Base-by-base conservation (phyloP, 2,329 filamentous ascomycete species). In the Ampelomyces quisqualis region DNA sequence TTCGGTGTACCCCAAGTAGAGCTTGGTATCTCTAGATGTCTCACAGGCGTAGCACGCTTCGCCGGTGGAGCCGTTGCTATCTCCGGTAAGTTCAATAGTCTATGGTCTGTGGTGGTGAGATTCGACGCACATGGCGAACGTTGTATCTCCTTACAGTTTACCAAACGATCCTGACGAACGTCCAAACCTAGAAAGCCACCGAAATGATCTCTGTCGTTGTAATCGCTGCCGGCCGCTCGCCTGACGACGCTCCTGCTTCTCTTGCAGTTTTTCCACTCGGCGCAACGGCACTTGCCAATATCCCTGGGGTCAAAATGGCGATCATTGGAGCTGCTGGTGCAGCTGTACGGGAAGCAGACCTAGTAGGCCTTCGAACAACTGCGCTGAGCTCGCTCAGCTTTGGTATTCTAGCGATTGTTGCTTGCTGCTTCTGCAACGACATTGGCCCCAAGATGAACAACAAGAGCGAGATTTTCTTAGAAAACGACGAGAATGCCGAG, bases 1-100 rank as follows among this genome's bases (percentile, higher is more conserved):
- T 70, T 76, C 42, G 74, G 73, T n/a, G 73, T 74, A 2, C 67
- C 73, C 18, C 75, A 77, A 45, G 65, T 14, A 76, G 34, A 31
- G 10, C 64, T 77, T 0, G 74, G 74, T 10, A 68, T 73, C 10
- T 64, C 62, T 27, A 72, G 72, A 23, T 73, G 45, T 7, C 27
- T 51, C 6, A 44, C 49, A 4, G 72, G 73, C 15, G 68, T 72
- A 4, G 67, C 70, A 18, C 64, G 73, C 4, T 76, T 71, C 45
- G 69, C 70, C 3, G 71, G 70, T 30, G 72, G 71, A 17, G 61
- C 69, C 7, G 64, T 75, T 34, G 71, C 70, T n/a, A 38, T 67
- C 62, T 18, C 62, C 68, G 50, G 49, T 55, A 45, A 11, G 41
- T 47, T n/a, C 21, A 21, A n/a, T n/a, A n/a, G n/a, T n/a, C n/a